phyloP scores from a whole-genome alignment of 2,329 filamentous ascomycete genomes.

The Grosmannia clavigera region DNA sequence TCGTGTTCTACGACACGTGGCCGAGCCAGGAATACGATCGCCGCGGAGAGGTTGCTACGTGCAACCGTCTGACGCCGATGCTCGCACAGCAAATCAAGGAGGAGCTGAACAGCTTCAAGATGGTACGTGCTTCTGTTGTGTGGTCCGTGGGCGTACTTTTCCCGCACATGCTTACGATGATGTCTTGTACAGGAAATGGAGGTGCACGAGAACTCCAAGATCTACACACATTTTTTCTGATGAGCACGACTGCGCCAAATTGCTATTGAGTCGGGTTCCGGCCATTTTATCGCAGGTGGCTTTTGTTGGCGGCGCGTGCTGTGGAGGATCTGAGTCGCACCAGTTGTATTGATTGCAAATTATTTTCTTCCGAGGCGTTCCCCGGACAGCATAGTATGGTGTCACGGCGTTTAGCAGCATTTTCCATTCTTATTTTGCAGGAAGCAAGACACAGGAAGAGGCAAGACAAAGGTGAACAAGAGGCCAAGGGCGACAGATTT shows the following conservation, averaged over 20 bases:
- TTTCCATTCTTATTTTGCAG: background rate
- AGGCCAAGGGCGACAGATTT: background rate
- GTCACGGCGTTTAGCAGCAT: conserved; percentile 15
- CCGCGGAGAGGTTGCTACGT: conserved; percentile 89
- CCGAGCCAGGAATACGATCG: conserved; percentile 91
- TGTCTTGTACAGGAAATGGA: conserved; percentile 76
- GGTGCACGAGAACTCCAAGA: conserved; percentile 96
- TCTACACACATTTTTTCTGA: conserved; percentile 99
- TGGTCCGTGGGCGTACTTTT: background rate
- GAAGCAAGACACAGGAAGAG: conserved; percentile 3
- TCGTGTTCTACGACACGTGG: conserved; percentile 95
- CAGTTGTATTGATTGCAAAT: background rate
- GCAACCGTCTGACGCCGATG: conserved; percentile 93
- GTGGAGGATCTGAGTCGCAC: background rate
- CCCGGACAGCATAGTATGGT: conserved; percentile 16
- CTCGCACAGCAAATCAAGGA: conserved; percentile 98
- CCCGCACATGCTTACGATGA: background rate
- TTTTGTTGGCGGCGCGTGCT: background rate
- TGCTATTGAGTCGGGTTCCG: background rate
- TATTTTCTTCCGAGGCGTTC: conserved; percentile 7
- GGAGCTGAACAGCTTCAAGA: conserved; percentile 98
- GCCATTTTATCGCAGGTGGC: background rate
- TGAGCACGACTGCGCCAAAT: conserved; percentile 14
- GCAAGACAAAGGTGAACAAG: background rate
- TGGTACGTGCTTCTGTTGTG: conserved; percentile 46